A percentile compares a stretch with the other conserved stretches of the same genome.
phyloP scores from a whole-genome alignment of 2,329 filamentous ascomycete genomes.

The Phialemoniopsis sp. region DNA sequence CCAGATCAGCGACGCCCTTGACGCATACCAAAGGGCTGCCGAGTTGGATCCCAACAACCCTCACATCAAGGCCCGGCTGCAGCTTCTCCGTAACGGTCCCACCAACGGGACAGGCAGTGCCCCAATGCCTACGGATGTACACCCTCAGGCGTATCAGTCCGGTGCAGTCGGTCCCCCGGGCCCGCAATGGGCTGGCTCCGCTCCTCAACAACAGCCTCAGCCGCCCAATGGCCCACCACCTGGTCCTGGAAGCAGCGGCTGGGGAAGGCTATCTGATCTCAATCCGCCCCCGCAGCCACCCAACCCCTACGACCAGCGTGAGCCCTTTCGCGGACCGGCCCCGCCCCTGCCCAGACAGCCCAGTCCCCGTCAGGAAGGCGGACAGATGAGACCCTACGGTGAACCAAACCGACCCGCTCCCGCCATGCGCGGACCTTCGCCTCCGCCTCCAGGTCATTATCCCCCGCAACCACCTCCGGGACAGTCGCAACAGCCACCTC shows the following conservation, averaged over 20 bases:
- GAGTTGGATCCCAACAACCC: slow-evolving; percentile 91
- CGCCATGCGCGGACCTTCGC: slow-evolving; percentile 48
- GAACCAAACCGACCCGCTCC: slow-evolving; percentile 54
- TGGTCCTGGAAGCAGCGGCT: slow-evolving; percentile 50
- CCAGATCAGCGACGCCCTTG: slow-evolving; percentile 91
- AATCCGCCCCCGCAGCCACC: slow-evolving; percentile 70
- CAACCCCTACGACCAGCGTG: slow-evolving; percentile 78
- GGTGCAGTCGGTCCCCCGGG: slow-evolving; percentile 79
- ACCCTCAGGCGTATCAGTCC: slow-evolving; percentile 89
- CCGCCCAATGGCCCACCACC: slow-evolving; percentile 46
- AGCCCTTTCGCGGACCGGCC: slow-evolving; percentile 64
- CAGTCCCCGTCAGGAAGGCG: slow-evolving; percentile 71
- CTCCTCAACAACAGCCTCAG: slow-evolving; percentile 47
- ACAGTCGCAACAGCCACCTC: slow-evolving; percentile 33
- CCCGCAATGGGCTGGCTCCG: slow-evolving; percentile 84
- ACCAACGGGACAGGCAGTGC: slow-evolving; percentile 68
- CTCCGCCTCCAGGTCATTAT: slow-evolving; percentile 47
- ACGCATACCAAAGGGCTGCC: slow-evolving; percentile 90
- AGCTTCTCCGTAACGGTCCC: slow-evolving; percentile 80
- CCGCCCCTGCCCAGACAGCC: slow-evolving; percentile 67
- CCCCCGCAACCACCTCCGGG: slow-evolving; percentile 47
- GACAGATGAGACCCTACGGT: slow-evolving; percentile 61
- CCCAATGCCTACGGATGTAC: slow-evolving; percentile 92
- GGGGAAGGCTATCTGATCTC: slow-evolving; percentile 71
- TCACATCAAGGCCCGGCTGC: slow-evolving; percentile 92